These are phyloP conservation scores for Zygotorulaspora florentina DNA, from an alignment of 805 yeast genomes.

Conservation along the genomic window DNA sequence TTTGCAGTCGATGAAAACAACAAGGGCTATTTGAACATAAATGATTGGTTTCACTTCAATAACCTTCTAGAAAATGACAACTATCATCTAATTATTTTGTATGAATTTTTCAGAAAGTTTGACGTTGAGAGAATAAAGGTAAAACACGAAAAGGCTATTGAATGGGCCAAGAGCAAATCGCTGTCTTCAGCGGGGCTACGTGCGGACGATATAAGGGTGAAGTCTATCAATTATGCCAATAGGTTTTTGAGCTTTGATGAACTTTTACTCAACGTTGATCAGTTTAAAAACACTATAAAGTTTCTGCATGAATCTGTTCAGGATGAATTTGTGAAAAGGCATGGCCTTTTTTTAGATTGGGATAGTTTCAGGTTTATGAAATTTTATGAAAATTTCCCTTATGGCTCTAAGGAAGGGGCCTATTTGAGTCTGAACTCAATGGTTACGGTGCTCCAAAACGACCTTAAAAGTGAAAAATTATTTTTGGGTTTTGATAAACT, in stretches of 20 bases:
- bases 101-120: conserved; percentile 50
- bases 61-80: conserved; percentile 46
- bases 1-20: conserved; percentile 70
- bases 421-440: conserved; percentile 38
- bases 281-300: conserved; percentile 34
- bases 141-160: conserved; percentile 2
- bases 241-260: conserved; percentile 39
- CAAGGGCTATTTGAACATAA: conserved; percentile 61
- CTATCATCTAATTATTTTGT: conserved; percentile 48
- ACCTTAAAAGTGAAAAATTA: conserved; percentile 37
- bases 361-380: conserved; percentile 28
- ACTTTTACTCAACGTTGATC: conserved; percentile 28
- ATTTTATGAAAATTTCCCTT: conserved; percentile 26
- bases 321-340: conserved; percentile 27
- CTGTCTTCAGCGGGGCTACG: conserved; percentile 18
- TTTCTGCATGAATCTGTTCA: conserved; percentile 33
- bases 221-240: conserved; percentile 38
- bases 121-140: conserved; percentile 32
- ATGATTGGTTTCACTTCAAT: conserved; percentile 75
- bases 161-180: conserved; percentile 2
- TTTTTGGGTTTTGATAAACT: conserved; percentile 32
- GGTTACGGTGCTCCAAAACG: conserved; percentile 41
- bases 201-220: conserved; percentile 22
- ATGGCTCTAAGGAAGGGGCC: conserved; percentile 19
- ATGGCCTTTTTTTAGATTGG: conserved; percentile 36